Conservation (phyloP, 2,329 filamentous ascomycete genomes). For the Ilyonectria destructans region DNA sequence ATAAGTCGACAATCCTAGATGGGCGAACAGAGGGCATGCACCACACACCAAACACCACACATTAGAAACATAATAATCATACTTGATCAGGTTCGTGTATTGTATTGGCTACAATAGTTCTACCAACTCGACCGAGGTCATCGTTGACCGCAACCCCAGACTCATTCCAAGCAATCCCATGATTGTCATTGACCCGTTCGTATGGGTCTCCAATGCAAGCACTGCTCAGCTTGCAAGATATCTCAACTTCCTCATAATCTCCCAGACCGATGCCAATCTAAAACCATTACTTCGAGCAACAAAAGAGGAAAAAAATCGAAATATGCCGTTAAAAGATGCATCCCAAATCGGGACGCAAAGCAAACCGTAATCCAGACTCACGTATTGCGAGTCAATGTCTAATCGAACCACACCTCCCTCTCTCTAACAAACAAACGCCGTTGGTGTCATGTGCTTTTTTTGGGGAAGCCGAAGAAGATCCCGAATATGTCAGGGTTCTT, state of each 20-base stretch:
- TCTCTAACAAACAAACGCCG: constrained; percentile 53
- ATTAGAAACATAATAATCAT: background rate
- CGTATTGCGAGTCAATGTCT: constrained; percentile 46
- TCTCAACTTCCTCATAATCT: constrained; percentile 26
- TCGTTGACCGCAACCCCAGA: constrained; percentile 9
- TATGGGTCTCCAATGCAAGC: constrained; percentile 23
- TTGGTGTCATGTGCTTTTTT: constrained; percentile 51
- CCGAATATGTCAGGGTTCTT: constrained; percentile 35
- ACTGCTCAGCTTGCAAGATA: constrained; percentile 31
- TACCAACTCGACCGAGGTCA: constrained; percentile 24
- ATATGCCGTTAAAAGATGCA: constrained; percentile 36
- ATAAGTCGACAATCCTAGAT: background rate
- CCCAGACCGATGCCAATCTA: constrained; percentile 46
- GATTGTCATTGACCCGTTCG: constrained; percentile 25
- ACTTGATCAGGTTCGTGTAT: constrained; percentile 22
- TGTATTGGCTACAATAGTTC: constrained; percentile 26
- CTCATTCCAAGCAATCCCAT: constrained; percentile 23
- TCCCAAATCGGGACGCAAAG: constrained; percentile 43
- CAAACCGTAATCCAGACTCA: constrained; percentile 49
- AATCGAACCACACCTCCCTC: constrained; percentile 47
- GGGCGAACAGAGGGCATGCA: background rate
- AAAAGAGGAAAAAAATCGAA: constrained; percentile 36
- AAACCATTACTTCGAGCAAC: constrained; percentile 49
- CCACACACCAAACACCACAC: background rate
- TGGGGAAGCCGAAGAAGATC: constrained; percentile 30